These are phyloP conservation scores for Krasilnikovozyma curviuscula DNA, from an alignment of 768 basidiomycete genomes.

Conservation along the genomic window DNA sequence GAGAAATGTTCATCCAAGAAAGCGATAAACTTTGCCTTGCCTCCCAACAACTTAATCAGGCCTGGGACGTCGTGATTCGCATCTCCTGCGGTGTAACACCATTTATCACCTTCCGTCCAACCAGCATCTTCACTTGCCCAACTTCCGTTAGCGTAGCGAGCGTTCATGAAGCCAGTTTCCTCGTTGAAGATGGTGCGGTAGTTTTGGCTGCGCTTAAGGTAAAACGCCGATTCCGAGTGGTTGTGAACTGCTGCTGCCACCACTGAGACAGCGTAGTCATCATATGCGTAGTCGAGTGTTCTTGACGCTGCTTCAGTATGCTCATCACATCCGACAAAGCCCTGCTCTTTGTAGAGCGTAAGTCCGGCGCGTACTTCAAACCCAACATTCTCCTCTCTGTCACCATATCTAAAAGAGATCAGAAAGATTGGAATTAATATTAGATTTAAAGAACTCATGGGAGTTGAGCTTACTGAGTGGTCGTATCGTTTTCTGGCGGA, in stretches of 20 bases:
- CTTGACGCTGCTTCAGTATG: conserved; percentile 63
- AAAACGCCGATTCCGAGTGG: conserved; percentile 33
- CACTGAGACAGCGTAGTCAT: conserved; percentile 53
- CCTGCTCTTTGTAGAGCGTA: conserved; percentile 43
- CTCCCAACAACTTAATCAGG: conserved; percentile 45
- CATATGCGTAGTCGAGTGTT: conserved; percentile 59
- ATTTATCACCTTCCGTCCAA: conserved; percentile 66
- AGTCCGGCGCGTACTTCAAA: conserved; percentile 63
- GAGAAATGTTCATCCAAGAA: conserved; percentile 28
- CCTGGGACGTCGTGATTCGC: conserved; percentile 37
- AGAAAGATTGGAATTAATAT: not conserved
- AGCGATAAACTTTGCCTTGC: conserved; percentile 42
- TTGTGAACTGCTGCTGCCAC: conserved; percentile 41
- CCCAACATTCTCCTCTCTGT: conserved; percentile 42
- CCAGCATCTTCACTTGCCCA: conserved; percentile 52
- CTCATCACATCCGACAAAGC: conserved; percentile 54
- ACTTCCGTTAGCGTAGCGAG: conserved; percentile 42
- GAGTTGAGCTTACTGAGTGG: not conserved
- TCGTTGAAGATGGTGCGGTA: conserved; percentile 51
- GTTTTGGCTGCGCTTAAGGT: conserved; percentile 38
- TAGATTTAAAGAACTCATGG: too few relatives aligned
- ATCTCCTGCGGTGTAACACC: conserved; percentile 43
- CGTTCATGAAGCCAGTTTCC: conserved; percentile 63
- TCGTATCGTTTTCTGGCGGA: conserved; percentile 17
- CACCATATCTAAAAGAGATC: conserved; percentile 36